Base-by-base conservation (phyloP, 176 grass and related monocot species). In the Oryza nivara region DNA sequence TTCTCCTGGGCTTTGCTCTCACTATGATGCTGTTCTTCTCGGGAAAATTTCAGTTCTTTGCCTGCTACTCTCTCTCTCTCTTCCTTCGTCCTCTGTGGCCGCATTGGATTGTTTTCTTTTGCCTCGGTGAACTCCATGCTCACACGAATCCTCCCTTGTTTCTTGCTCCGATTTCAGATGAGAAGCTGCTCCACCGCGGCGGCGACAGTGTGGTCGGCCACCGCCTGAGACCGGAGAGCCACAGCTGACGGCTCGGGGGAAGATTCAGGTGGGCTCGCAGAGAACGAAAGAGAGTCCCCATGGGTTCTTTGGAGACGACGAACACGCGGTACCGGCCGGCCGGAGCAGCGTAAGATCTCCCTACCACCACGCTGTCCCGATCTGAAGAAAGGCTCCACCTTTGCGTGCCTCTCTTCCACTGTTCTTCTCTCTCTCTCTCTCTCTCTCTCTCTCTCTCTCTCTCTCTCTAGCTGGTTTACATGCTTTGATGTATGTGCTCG, bases 261-360 rank as follows among this genome's bases (percentile, higher is more conserved):
- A 11, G 16, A 79, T 70, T 64, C 70, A 30, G 70, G 17, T 38
- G 0, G 7, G 3, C 58, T 22, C 20, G 43, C 3, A 47, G 22
- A 74, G 61, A 9, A 0, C 11, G 67, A 85, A 7, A 66, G 52
- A 3, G 86, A 54, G 61, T 12, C 52, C 54, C 38, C 23, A 91
- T 91, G 89, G 85, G 89, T 72, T 84, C 89, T 56, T 38, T 91
- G 89, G 89, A 91, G 85, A 77, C 58, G 58, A 23, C 54, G 54
- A 58, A 58, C 54, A n/a, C 89, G 76, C 89, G 89, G 89, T 88
- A 91, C 85, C 46, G 89, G 85, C 85, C 85, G 51, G 81, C 81
- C 85, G 89, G 81, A 84, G 76, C 89, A 72, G 43, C 72, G 89
- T 91, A 88, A 88, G 85, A 91, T 81, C 71, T 81, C 81, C 52